A percentile compares a stretch with the other conserved stretches of the same genome.
Conservation (phyloP, 31 red algal species). For the Odonthalia washingtoniensis region DNA sequence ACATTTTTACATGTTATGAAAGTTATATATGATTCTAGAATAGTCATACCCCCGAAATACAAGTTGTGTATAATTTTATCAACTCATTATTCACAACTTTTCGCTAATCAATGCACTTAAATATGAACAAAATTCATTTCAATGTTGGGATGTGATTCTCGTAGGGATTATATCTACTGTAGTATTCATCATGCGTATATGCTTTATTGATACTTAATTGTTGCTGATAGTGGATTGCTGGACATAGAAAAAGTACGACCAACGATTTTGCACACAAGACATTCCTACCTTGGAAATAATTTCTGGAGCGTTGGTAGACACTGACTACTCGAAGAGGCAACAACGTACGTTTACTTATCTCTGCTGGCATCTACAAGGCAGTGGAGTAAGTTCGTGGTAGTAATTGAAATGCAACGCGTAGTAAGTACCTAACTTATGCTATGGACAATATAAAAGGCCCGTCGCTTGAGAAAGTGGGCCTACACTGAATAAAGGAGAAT, state of each 20-base stretch:
- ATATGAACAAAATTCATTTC: too few species aligned
- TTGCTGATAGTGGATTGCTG: background rate
- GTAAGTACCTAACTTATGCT: too few species aligned
- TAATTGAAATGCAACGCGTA: conserved; percentile 1
- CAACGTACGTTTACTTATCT: background rate
- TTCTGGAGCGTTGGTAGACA: background rate
- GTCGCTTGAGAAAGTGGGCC: too few species aligned
- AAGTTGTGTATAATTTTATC: too few species aligned
- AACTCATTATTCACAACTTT: too few species aligned
- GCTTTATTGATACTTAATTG: background rate
- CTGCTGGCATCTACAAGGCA: background rate
- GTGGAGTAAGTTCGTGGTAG: background rate
- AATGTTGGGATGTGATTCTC: conserved; percentile 1
- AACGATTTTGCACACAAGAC: background rate
- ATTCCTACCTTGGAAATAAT: background rate
- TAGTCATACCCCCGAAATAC: too few species aligned
- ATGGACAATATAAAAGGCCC: too few species aligned
- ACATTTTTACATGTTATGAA: too few species aligned
- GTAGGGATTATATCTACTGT: background rate
- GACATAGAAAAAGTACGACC: background rate
- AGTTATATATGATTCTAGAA: too few species aligned
- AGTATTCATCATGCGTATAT: background rate
- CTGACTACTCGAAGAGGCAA: background rate
- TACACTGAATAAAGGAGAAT: too few species aligned
- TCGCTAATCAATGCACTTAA: too few species aligned